phyloP scores from a whole-genome alignment of 2,329 filamentous ascomycete genomes.

The Diaporthe sp. region DNA sequence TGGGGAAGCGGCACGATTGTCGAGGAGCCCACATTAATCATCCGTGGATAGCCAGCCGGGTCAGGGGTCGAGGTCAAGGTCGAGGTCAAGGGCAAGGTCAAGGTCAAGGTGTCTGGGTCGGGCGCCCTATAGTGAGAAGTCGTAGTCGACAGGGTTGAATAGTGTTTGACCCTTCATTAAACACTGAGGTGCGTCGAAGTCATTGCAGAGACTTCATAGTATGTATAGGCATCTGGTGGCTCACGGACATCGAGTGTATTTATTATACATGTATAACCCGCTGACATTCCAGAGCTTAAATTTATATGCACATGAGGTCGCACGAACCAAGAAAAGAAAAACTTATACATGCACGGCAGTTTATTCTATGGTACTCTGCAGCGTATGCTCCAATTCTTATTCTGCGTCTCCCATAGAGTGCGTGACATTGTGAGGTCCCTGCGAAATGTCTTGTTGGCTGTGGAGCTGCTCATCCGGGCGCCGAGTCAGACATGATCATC shows the following conservation, averaged over 20 bases:
- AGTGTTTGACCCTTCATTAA: slow-evolving; percentile 11
- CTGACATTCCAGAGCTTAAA: neutral
- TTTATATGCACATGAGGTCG: neutral
- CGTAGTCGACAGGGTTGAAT: slow-evolving; percentile 8
- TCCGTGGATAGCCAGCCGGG: slow-evolving; percentile 21
- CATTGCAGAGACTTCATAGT: neutral
- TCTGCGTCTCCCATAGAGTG: neutral
- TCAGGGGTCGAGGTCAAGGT: slow-evolving; percentile 5
- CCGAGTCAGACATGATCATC: slow-evolving; percentile 4
- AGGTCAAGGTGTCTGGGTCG: neutral
- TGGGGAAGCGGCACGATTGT: slow-evolving; percentile 23
- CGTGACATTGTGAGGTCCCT: neutral
- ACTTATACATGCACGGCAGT: slow-evolving; percentile 8
- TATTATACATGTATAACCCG: neutral
- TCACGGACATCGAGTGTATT: no score
- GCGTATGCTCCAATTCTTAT: neutral
- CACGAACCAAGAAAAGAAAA: neutral
- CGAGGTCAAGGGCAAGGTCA: neutral
- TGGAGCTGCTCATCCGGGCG: slow-evolving; percentile 10
- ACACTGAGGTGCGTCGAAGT: neutral
- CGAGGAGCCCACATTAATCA: slow-evolving; percentile 18
- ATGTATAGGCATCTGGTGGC: neutral
- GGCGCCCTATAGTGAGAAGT: neutral
- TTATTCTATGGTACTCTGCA: neutral
- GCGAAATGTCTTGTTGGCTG: neutral